These are phyloP conservation scores for Aspergillus tanneri DNA, from an alignment of 2,329 filamentous ascomycete genomes.

Conservation along the genomic window DNA sequence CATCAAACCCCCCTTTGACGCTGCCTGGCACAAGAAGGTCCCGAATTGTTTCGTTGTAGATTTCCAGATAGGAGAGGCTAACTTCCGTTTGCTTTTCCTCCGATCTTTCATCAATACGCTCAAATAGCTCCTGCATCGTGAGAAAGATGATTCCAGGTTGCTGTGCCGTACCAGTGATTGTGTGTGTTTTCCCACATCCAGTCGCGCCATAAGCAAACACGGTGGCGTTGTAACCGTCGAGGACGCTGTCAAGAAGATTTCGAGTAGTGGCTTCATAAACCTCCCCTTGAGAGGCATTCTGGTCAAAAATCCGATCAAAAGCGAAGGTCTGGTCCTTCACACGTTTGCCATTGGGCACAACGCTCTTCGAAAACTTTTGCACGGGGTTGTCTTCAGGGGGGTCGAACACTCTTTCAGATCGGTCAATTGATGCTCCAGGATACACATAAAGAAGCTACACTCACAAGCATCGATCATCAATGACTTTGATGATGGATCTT, in stretches of 20 bases:
- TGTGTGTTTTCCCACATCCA: conserved; percentile 97
- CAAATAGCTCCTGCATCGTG: conserved; percentile 98
- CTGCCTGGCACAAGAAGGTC: conserved; percentile 85
- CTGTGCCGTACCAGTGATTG: conserved; percentile 87
- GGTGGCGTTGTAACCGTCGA: conserved; percentile 97
- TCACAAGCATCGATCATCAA: conserved; percentile 94
- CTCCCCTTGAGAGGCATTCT: conserved; percentile 85
- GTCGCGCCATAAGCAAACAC: conserved; percentile 98
- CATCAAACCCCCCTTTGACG: conserved; percentile 80
- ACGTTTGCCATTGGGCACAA: conserved; percentile 80
- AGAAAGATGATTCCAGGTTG: conserved; percentile 97
- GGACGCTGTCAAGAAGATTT: conserved; percentile 84
- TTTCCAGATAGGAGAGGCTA: conserved; percentile 92
- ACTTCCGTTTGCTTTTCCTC: conserved; percentile 87
- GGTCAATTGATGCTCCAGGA: conserved; percentile 15
- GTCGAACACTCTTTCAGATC: conserved; percentile 75
- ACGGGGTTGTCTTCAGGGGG: conserved; percentile 93
- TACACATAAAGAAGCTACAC: conserved; percentile 37
- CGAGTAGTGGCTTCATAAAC: conserved; percentile 94
- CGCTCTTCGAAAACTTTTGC: conserved; percentile 78
- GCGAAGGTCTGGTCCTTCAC: conserved; percentile 97
- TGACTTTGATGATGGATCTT: conserved; percentile 87
- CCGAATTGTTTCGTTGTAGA: conserved; percentile 98
- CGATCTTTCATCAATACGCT: conserved; percentile 83
- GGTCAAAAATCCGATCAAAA: conserved; percentile 96